Evolutionary conservation across 306 rosid genomes (phyloP).

Genomic region (Castanea mollissima): DNA sequence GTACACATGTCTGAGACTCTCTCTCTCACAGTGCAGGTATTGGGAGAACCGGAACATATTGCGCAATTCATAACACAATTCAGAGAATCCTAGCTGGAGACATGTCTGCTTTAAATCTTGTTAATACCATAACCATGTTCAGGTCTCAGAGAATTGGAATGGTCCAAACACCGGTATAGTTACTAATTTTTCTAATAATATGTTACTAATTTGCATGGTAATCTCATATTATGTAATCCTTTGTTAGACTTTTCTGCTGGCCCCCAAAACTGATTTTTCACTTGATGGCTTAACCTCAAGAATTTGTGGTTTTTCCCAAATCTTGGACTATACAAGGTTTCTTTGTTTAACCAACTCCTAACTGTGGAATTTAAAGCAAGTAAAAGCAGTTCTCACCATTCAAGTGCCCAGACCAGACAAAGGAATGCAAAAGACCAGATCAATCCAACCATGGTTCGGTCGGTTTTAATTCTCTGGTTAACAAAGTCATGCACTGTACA

Average conservation of each 20-base stretch:
- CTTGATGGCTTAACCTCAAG: background rate
- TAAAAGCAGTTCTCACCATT: background rate
- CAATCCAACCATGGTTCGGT: background rate
- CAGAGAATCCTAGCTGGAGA: conserved; percentile 90
- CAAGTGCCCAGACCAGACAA: background rate
- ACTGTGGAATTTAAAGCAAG: background rate
- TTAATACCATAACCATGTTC: conserved; percentile 56
- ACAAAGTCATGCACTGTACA: background rate
- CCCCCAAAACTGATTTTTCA: background rate
- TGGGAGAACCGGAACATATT: conserved; percentile 95
- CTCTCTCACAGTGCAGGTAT: conserved; percentile 87
- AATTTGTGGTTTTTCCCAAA: background rate
- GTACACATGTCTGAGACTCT: conserved; percentile 43
- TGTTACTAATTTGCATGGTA: conserved; percentile 12
- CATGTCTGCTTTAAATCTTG: conserved; percentile 81
- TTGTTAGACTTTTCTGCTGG: conserved; percentile 4
- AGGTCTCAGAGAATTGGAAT: conserved; percentile 95
- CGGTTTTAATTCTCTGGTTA: background rate
- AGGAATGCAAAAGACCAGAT: background rate
- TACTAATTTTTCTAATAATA: conserved; percentile 15
- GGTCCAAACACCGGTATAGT: conserved; percentile 83
- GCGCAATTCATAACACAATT: conserved; percentile 83
- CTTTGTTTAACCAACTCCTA: background rate
- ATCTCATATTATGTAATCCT: conserved; percentile 1
- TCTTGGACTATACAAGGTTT: background rate